phyloP scores from a whole-genome alignment of 2,329 filamentous ascomycete genomes.

The Alternaria incomplexa region DNA sequence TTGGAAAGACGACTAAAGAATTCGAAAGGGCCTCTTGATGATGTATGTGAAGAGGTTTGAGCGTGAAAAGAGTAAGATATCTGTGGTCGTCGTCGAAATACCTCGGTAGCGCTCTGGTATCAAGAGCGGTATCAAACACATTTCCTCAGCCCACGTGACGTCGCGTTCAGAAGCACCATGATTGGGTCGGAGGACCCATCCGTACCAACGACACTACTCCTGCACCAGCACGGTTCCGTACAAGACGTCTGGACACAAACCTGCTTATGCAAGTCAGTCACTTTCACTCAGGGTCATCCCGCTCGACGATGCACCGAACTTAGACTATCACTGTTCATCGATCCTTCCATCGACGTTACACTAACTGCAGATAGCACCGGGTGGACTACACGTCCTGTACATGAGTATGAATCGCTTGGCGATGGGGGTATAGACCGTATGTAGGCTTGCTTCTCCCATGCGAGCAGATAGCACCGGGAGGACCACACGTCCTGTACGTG shows the following conservation, averaged over 20 bases:
- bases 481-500: not conserved
- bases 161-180: not conserved
- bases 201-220: not conserved
- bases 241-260: not conserved
- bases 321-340: not conserved
- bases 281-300: not conserved
- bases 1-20: not conserved
- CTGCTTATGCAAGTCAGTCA: not conserved
- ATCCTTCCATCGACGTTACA: not conserved
- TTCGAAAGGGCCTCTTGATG: not conserved
- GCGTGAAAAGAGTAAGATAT: not conserved
- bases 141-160: not conserved
- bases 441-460: not conserved
- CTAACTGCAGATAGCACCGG: not conserved
- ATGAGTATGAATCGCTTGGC: not conserved
- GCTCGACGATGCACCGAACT: not conserved
- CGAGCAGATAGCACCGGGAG: not conserved
- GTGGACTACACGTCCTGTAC: not conserved
- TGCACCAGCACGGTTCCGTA: not conserved
- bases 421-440: not conserved
- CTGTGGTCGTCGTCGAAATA: not conserved
- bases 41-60: accelerated
- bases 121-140: not conserved
- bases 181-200: not conserved
- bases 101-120: too few species aligned